Evolutionary conservation across 2,329 filamentous ascomycete genomes (phyloP).

Genomic region (Xylariaceae sp.): DNA sequence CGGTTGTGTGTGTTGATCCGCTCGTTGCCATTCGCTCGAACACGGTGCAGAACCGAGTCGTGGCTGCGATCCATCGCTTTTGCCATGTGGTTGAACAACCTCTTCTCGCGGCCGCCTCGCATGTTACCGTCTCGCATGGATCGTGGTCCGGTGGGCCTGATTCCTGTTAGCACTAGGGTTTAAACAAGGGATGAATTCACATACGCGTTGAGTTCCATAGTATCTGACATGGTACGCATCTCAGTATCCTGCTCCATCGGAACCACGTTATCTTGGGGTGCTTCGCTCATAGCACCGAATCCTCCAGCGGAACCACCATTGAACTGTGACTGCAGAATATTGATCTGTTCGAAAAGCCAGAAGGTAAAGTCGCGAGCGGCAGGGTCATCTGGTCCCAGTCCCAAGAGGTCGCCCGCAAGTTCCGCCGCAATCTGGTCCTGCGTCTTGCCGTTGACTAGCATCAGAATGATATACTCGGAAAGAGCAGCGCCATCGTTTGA

Average conservation of each 20-base stretch:
- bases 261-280: slow-evolving; percentile 25
- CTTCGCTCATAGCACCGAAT: slow-evolving; percentile 21
- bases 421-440: slow-evolving; percentile 85
- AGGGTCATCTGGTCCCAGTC: slow-evolving; percentile 74
- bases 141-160: slow-evolving; percentile 86
- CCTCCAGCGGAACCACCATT: slow-evolving; percentile 43
- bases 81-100: slow-evolving; percentile 79
- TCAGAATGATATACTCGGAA: slow-evolving; percentile 93
- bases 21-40: slow-evolving; percentile 67
- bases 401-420: slow-evolving; percentile 80
- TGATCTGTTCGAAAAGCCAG: slow-evolving; percentile 91
- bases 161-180: slow-evolving; percentile 36
- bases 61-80: slow-evolving; percentile 73
- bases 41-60: slow-evolving; percentile 74
- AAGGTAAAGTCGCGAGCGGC: slow-evolving; percentile 76
- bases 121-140: slow-evolving; percentile 68
- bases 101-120: slow-evolving; percentile 61
- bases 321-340: slow-evolving; percentile 57
- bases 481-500: slow-evolving; percentile 66
- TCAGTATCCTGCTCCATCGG: slow-evolving; percentile 58
- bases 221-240: slow-evolving; percentile 57
- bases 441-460: slow-evolving; percentile 93
- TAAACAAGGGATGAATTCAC: slow-evolving; percentile 29
- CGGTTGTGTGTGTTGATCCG: slow-evolving; percentile 76
- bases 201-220: slow-evolving; percentile 53